These are phyloP conservation scores for Gleditsia sinensis DNA, from an alignment of 306 rosid genomes.

Conservation along the genomic window DNA sequence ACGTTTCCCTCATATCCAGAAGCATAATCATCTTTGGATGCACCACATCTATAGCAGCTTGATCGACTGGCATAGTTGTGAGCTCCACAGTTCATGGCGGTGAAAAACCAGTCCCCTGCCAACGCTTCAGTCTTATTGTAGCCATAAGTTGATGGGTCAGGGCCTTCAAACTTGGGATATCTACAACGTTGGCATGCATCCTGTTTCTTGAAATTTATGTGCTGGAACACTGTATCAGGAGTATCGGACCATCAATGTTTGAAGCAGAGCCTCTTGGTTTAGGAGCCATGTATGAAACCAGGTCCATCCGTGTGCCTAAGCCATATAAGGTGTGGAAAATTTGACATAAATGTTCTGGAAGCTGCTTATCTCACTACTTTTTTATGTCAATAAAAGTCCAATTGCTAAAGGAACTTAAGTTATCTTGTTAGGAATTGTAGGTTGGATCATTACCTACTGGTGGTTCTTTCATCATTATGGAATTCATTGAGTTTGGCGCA, in stretches of 20 bases:
- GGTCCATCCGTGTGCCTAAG: conserved; percentile 78
- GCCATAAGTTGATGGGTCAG: too few species aligned
- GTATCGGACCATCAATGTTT: conserved; percentile 91
- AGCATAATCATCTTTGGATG: conserved; percentile 52
- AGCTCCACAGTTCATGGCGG: conserved; percentile 61
- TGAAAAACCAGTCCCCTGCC: conserved; percentile 89
- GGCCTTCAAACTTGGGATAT: too few species aligned
- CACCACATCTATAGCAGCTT: conserved; percentile 61
- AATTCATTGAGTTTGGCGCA: conserved; percentile 78
- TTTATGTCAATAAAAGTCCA: not conserved
- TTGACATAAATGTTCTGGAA: conserved; percentile 18
- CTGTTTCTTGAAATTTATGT: too few species aligned
- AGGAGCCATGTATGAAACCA: conserved; percentile 81
- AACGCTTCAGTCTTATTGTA: conserved; percentile 71
- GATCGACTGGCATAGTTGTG: conserved; percentile 87
- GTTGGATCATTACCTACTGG: conserved; percentile 83
- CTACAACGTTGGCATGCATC: too few species aligned
- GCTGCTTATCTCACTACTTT: not conserved
- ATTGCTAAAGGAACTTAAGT: conserved; percentile 24
- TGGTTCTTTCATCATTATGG: conserved; percentile 96
- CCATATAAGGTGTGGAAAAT: conserved; percentile 77
- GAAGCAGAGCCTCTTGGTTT: conserved; percentile 96
- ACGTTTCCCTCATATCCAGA: too few species aligned
- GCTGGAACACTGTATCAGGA: conserved; percentile 65
- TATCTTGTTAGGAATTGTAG: conserved; percentile 54